Evolutionary conservation across 306 rosid species (phyloP).

Genomic region (Vicia sativa): DNA sequence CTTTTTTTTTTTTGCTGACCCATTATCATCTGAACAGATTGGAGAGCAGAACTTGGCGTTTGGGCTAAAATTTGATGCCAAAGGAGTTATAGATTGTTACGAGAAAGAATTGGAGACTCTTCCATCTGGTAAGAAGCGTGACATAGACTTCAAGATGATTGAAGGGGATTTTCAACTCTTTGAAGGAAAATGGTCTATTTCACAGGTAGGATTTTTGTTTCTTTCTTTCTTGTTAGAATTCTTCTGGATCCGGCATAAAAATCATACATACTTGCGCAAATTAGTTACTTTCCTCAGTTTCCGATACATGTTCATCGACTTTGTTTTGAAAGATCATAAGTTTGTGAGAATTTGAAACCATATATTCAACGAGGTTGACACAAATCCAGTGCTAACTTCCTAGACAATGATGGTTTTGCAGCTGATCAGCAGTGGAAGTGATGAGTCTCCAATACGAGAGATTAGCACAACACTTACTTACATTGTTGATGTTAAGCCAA

Average conservation of each 20-base stretch:
- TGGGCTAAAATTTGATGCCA: constrained; percentile 86
- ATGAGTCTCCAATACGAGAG: constrained; percentile 40
- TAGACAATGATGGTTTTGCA: constrained; percentile 48
- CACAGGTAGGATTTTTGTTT: constrained; percentile 57
- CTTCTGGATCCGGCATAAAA: constrained; percentile 27
- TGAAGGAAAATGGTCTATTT: constrained; percentile 88
- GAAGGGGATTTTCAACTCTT: constrained; percentile 91
- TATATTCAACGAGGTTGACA: background rate
- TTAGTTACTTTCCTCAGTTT: constrained; percentile 17
- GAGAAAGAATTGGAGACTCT: constrained; percentile 67
- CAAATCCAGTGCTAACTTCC: constrained; percentile 24
- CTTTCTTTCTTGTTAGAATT: constrained; percentile 18
- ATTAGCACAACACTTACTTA: constrained; percentile 57
- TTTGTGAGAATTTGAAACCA: constrained; percentile 23
- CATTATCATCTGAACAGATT: constrained; percentile 52
- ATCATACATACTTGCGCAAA: constrained; percentile 7
- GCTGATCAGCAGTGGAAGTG: constrained; percentile 46
- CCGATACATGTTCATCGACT: constrained; percentile 15
- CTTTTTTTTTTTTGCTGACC: constrained; percentile 24
- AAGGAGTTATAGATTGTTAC: constrained; percentile 82
- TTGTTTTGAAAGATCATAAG: constrained; percentile 21
- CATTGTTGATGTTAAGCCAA: constrained; percentile 82
- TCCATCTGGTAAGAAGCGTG: constrained; percentile 68
- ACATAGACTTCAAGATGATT: constrained; percentile 79
- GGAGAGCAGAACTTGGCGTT: constrained; percentile 84